Evolutionary conservation across 2,329 filamentous ascomycete species (phyloP), one percentile per base, ranked within the genome.

Genomic region (Scorias spongiosa): DNA sequence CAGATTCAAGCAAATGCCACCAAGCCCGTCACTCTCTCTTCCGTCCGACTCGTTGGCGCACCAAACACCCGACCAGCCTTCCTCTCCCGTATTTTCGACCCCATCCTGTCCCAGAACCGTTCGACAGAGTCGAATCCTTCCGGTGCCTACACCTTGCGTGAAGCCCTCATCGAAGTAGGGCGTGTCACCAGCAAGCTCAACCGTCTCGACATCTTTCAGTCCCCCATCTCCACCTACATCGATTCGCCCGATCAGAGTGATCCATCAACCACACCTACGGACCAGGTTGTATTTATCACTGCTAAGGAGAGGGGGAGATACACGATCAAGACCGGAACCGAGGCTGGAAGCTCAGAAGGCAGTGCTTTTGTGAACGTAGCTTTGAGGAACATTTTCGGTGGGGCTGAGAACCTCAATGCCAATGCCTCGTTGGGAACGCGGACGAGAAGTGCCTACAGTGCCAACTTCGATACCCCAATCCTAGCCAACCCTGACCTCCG

Each of bases 381-480:
- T 42, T 80, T 87, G 70, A 80, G 91, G 53, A 98, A 98, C 64
- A 74, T 98, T 47, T 85, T 98, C 60, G 91, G 91, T 42, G 91
- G 91, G 34, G 91, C 88, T 18, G 91, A 98, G 67, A 83, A 82
- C 45, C 67, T 98, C 49, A 85, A 84, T 42, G 68, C 93, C 47
- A 89, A 94, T 56, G 88, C 85, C 41, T 88, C 86, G 29, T 69
- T 88, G 18, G 91, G 91, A 45, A 96, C 89, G 6, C 76, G 91
- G 39, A 96, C 91, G 26, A 75, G 87, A 40, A 94, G 87, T 2
- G 84, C 89, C 20, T 96, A 96, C 66, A 88, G 85, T 50, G 85
- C 85, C 44, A 80, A 78, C 45, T 81, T 96, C 48, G 81, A 86
- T 48, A 80, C 84, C 0, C 91, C 91, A 0, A 70, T 98, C 40